These are phyloP conservation scores for Anacardium occidentale DNA, from an alignment of 345 rosid genomes.

Conservation along the genomic window DNA sequence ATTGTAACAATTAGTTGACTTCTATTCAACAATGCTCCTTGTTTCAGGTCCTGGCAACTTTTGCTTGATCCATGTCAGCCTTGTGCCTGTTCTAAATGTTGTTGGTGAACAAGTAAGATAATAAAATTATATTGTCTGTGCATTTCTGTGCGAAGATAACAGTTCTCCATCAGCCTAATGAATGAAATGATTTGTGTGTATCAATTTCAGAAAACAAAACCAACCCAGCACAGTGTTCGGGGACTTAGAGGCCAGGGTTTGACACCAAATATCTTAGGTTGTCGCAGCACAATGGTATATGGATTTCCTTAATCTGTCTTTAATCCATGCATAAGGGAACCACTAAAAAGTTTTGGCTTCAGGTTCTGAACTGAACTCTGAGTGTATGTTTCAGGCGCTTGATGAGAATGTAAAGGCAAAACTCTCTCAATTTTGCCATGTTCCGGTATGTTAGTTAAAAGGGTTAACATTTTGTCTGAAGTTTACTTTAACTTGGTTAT, in stretches of 20 bases:
- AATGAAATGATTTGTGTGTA: neutral
- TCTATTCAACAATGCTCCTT: slow-evolving; percentile 10
- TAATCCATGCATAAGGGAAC: neutral
- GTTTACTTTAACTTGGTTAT: slow-evolving; percentile 8
- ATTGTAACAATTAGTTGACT: neutral
- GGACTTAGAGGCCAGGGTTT: slow-evolving; percentile 84
- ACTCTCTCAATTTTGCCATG: slow-evolving; percentile 92
- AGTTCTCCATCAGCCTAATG: neutral
- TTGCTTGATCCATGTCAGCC: slow-evolving; percentile 97
- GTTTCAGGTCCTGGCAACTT: slow-evolving; percentile 77
- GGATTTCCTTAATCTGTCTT: slow-evolving; percentile 8
- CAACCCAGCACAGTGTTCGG: slow-evolving; percentile 94
- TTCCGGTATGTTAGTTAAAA: slow-evolving; percentile 48
- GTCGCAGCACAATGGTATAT: slow-evolving; percentile 79
- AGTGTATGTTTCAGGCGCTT: slow-evolving; percentile 60
- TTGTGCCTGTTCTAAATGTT: slow-evolving; percentile 90
- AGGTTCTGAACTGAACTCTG: slow-evolving; percentile 24
- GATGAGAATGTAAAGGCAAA: slow-evolving; percentile 79
- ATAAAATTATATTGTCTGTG: neutral
- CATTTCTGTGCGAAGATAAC: slow-evolving; percentile 2
- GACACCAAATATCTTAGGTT: slow-evolving; percentile 85
- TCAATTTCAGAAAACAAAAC: slow-evolving; percentile 82
- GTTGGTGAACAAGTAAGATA: slow-evolving; percentile 91
- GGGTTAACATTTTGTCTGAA: neutral
- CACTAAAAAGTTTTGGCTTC: slow-evolving; percentile 7